Evolutionary conservation across 129 eudicot species (phyloP).

Genomic region (Flaveria brownii): DNA sequence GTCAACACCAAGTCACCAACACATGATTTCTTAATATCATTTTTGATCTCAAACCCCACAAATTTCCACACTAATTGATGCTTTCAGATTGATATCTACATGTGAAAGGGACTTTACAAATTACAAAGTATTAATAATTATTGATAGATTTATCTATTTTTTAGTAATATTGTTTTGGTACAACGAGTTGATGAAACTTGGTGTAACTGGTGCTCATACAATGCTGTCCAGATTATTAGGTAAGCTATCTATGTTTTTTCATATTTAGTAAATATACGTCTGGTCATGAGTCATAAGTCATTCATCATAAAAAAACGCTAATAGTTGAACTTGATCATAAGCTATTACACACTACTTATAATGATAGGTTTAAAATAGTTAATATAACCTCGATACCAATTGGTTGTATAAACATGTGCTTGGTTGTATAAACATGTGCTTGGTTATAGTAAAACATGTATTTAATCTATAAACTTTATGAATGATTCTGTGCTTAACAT

Average conservation of each 20-base stretch:
- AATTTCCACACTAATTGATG: slow-evolving; percentile 10
- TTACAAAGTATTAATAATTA: not conserved
- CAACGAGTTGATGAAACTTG: not conserved
- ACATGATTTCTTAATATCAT: not conserved
- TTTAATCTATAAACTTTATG: too few species aligned
- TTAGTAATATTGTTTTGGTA: not conserved
- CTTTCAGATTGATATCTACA: not conserved
- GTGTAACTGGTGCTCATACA: not conserved
- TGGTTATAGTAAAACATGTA: too few species aligned
- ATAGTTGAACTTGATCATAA: too few species aligned
- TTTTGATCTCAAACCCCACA: not conserved
- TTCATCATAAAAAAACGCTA: too few species aligned
- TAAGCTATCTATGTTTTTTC: not conserved
- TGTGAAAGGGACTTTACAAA: not conserved
- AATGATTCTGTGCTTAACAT: too few species aligned
- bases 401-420: too few species aligned
- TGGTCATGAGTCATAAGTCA: too few species aligned
- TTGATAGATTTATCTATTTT: not conserved
- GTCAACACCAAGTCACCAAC: not conserved
- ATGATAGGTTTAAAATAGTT: too few species aligned
- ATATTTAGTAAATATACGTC: too few species aligned
- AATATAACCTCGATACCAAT: too few species aligned
- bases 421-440: too few species aligned
- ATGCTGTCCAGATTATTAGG: not conserved
- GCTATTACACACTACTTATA: too few species aligned